Base-by-base conservation (phyloP, 768 basidiomycete genomes). In the Baorangia bicolor region DNA sequence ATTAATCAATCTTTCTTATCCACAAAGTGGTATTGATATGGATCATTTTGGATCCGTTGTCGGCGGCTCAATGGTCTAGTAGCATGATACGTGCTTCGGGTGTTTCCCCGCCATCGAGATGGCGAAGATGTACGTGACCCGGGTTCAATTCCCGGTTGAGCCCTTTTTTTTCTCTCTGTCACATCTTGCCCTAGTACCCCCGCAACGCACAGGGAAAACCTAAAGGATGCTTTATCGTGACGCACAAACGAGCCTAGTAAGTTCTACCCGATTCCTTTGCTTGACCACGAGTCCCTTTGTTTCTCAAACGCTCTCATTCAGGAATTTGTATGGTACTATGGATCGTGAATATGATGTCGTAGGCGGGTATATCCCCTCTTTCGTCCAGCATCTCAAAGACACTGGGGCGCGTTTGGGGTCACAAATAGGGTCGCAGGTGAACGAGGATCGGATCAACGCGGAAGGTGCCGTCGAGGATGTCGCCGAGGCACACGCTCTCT, bases 41-140 rank as follows among this genome's bases (percentile, higher is more conserved):
- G 3, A 4, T 7, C 14, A 0, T 20, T 16, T 21, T n/a, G 27
- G 12, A 1, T 12, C 9, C 11, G 9, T 10, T 21, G 11, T 21
- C 21, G 39, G 5, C n/a, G 64, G 67, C 67, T 69, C 65, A 71
- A 71, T 70, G 69, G 69, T 69, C 69, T 71, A 70, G 69, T 70
- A 38, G 69, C 62, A 70, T 71, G 69, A 70, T 70, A 70, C 69
- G 69, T 69, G 69, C 69, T 71, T 70, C 69, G 69, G 69, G 69
- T 53, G 41, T 28, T 49, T 45, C 53, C 63, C 66, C 58, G 2
- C 66, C 61, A 65, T 58, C 3, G 3, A 5, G 56, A 59, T 70
- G 69, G 69, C 55, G 62, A 69, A 67, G 60, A 69, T 70, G 67
- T 70, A 69, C 69, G 69, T 70, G 69, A 67, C 69, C 69, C 69